A percentile compares a stretch with the other conserved stretches of the same genome.
Evolutionary conservation across 2,329 filamentous ascomycete genomes (phyloP).

Genomic region (Fulvia fulva): DNA sequence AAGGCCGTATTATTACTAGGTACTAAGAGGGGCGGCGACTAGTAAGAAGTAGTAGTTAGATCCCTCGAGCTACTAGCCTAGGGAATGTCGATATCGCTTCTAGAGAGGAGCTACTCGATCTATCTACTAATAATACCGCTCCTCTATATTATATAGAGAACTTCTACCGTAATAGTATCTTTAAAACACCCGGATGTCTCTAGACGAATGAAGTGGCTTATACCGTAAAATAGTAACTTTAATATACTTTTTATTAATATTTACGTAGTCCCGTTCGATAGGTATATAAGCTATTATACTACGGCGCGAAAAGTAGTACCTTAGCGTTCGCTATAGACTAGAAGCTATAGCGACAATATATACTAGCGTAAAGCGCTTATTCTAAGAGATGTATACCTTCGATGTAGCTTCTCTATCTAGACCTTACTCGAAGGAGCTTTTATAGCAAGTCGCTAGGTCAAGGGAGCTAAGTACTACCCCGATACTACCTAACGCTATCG

Average conservation of each 20-base stretch:
- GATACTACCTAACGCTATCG: conserved; percentile 15
- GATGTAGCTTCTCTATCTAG: conserved; percentile 8
- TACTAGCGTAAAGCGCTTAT: conserved; percentile 30
- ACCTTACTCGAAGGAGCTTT: conserved; percentile 12
- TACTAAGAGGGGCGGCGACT: conserved; percentile 20
- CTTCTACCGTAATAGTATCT: conserved; percentile 51
- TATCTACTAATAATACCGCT: conserved; percentile 58
- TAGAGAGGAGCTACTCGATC: conserved; percentile 60
- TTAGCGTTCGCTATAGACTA: too few relatives aligned
- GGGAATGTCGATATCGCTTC: conserved; percentile 27
- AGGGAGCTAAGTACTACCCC: conserved; percentile 18
- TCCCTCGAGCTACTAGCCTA: not conserved
- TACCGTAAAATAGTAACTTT: not conserved
- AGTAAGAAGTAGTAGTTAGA: conserved; percentile 2
- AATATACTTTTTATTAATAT: too few relatives aligned
- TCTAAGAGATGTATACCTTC: conserved; percentile 24
- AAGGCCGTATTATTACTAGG: conserved; percentile 10
- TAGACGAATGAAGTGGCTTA: not conserved
- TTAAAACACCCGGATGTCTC: conserved; percentile 45
- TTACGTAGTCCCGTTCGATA: too few relatives aligned
- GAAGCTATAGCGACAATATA: conserved; percentile 24
- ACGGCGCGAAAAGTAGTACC: too few relatives aligned
- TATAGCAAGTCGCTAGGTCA: conserved; percentile 14
- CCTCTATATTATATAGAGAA: conserved; percentile 59
- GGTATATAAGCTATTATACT: too few relatives aligned